These are phyloP conservation scores for Pleurotus platypus DNA, from an alignment of 768 basidiomycete species.

Conservation along the genomic window DNA sequence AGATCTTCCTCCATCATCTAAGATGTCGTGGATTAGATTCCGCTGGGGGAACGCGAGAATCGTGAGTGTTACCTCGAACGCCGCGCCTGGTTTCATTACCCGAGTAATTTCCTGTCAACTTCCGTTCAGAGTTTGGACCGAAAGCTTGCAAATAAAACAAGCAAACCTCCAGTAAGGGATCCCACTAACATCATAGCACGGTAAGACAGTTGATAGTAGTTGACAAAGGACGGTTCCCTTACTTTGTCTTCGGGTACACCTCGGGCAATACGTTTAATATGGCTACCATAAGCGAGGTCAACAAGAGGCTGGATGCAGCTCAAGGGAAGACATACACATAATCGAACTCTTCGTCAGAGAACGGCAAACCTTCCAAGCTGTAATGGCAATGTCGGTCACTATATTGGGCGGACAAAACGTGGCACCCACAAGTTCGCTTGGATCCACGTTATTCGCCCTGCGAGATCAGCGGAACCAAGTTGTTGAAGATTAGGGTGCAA, in stretches of 20 bases:
- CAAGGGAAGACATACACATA: constrained; percentile 52
- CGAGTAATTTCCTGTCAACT: constrained; percentile 47
- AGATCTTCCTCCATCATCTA: constrained; percentile 75
- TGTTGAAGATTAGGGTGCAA: constrained; percentile 66
- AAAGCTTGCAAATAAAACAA: background rate
- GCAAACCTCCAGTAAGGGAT: constrained; percentile 47
- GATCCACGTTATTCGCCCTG: constrained; percentile 65
- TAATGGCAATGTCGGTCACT: constrained; percentile 9
- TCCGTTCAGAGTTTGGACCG: background rate
- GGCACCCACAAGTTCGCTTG: constrained; percentile 66
- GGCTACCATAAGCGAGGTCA: constrained; percentile 32
- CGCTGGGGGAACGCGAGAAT: background rate
- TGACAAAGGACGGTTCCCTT: constrained; percentile 9
- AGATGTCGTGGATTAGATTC: background rate
- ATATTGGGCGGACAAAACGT: constrained; percentile 2
- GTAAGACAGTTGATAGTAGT: too few species aligned
- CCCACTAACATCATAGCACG: constrained; percentile 46
- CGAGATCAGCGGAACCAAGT: constrained; percentile 53
- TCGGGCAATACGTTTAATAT: constrained; percentile 66
- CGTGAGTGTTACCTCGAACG: constrained; percentile 50
- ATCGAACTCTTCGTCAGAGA: constrained; percentile 71
- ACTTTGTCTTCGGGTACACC: constrained; percentile 79
- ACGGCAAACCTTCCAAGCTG: constrained; percentile 68
- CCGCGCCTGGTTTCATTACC: constrained; percentile 72
- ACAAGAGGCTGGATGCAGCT: background rate